phyloP scores from a whole-genome alignment of 140 eudicot species.

The Stevia rebaudiana region DNA sequence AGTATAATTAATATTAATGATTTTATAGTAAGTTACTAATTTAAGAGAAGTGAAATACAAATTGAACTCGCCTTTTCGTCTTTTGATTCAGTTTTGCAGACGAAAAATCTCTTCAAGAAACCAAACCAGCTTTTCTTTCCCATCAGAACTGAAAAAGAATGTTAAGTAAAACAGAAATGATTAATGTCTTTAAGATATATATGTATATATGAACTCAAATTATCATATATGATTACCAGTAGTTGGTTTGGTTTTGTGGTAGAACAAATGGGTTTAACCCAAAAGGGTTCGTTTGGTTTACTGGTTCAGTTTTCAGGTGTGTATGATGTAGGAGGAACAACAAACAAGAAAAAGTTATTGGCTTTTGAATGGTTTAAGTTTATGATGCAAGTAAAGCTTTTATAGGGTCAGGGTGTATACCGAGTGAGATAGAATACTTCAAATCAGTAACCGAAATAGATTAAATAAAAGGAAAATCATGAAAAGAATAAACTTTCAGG shows the following conservation, averaged over 20 bases:
- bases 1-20: background rate
- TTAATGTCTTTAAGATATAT: constrained; percentile 8
- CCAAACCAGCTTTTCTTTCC: constrained; percentile 55
- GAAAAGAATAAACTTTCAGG: too few species aligned
- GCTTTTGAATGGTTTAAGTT: background rate
- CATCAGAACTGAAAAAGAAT: constrained; percentile 22
- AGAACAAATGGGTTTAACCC: background rate
- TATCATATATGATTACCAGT: constrained; percentile 6
- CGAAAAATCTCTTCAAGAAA: constrained; percentile 41
- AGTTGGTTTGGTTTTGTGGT: background rate
- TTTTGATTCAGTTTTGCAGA: constrained; percentile 36
- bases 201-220: background rate
- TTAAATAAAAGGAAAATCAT: background rate
- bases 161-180: background rate
- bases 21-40: background rate
- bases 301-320: background rate
- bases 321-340: background rate
- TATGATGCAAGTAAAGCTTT: constrained; percentile 7
- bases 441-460: background rate
- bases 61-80: constrained; percentile 31
- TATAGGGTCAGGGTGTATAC: constrained; percentile 1
- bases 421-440: background rate
- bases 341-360: background rate
- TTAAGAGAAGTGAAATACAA: background rate
- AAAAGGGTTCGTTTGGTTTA: background rate